Percentiles rank a stretch among this genome's conserved stretches.
These are phyloP conservation scores for Fusarium brevicatenulatum DNA, from an alignment of 2,329 filamentous ascomycete genomes.

Conservation along the genomic window DNA sequence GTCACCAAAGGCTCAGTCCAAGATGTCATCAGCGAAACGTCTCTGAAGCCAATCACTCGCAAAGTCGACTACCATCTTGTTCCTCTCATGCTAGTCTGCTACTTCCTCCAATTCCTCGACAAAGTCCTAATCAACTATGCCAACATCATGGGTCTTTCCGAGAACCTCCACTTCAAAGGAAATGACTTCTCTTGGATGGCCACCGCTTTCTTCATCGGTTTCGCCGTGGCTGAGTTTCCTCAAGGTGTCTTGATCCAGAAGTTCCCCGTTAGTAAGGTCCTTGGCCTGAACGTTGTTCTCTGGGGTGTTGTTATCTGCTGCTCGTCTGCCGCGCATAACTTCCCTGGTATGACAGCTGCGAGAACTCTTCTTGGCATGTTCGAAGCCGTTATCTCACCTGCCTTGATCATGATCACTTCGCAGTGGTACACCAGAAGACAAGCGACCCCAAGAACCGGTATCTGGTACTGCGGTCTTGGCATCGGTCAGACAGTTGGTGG, in stretches of 20 bases:
- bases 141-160: slow-evolving; percentile 13
- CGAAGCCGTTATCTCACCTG: background rate
- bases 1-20: background rate
- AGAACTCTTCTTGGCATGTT: slow-evolving; percentile 20
- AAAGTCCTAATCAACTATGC: slow-evolving; percentile 16
- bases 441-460: slow-evolving; percentile 3
- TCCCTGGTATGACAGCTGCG: slow-evolving; percentile 6
- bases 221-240: slow-evolving; percentile 1
- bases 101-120: slow-evolving; percentile 14
- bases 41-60: background rate
- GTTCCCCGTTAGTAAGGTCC: background rate
- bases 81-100: slow-evolving; percentile 8
- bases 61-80: slow-evolving; percentile 20
- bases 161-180: background rate
- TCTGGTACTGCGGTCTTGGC: slow-evolving; percentile 15
- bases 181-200: slow-evolving; percentile 20
- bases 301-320: slow-evolving; percentile 11
- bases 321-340: slow-evolving; percentile 1
- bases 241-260: slow-evolving; percentile 8
- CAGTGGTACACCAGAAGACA: slow-evolving; percentile 15
- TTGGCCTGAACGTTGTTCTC: slow-evolving; percentile 6
- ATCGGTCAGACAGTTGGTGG: slow-evolving; percentile 2
- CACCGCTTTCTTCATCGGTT: slow-evolving; percentile 10
- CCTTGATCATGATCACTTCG: slow-evolving; percentile 8
- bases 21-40: slow-evolving; percentile 1